phyloP scores from a whole-genome alignment of 106 monocot species.

The Amphibolis antarctica region DNA sequence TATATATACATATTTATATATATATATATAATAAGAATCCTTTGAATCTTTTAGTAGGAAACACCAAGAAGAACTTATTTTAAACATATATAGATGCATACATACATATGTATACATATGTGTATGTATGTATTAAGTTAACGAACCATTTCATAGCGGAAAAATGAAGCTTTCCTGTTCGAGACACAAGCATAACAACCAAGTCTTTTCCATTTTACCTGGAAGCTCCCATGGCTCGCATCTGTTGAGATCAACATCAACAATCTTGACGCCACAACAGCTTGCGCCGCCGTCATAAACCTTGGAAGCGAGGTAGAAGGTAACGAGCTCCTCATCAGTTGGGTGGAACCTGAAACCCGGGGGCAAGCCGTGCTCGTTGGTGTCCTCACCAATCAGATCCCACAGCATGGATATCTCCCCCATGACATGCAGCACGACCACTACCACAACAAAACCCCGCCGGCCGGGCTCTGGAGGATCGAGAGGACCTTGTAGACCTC shows the following conservation, averaged over 20 bases:
- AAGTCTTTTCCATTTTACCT: constrained; percentile 20
- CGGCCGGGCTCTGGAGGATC: too few relatives aligned
- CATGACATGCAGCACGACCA: constrained; percentile 12
- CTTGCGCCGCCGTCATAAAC: constrained; percentile 63
- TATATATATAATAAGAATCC: too few relatives aligned
- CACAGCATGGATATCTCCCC: constrained; percentile 18
- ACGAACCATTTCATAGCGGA: constrained; percentile 1
- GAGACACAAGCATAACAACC: neutral
- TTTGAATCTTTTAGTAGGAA: too few relatives aligned
- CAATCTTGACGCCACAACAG: constrained; percentile 46
- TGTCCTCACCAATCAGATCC: constrained; percentile 40
- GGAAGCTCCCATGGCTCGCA: constrained; percentile 98
- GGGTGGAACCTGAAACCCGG: constrained; percentile 88
- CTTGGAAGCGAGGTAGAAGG: constrained; percentile 84
- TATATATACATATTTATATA: too few relatives aligned
- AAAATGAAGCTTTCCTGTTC: constrained; percentile 5
- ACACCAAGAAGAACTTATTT: too few relatives aligned
- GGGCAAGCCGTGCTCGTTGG: constrained; percentile 44
- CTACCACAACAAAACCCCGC: neutral
- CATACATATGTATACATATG: too few relatives aligned
- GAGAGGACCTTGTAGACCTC: neutral
- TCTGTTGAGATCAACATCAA: constrained; percentile 82
- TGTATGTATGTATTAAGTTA: too few relatives aligned
- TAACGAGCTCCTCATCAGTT: constrained; percentile 74
- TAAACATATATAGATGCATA: too few relatives aligned